phyloP scores from a whole-genome alignment of 2,329 filamentous ascomycete species.

The Pleomassaria siparia region DNA sequence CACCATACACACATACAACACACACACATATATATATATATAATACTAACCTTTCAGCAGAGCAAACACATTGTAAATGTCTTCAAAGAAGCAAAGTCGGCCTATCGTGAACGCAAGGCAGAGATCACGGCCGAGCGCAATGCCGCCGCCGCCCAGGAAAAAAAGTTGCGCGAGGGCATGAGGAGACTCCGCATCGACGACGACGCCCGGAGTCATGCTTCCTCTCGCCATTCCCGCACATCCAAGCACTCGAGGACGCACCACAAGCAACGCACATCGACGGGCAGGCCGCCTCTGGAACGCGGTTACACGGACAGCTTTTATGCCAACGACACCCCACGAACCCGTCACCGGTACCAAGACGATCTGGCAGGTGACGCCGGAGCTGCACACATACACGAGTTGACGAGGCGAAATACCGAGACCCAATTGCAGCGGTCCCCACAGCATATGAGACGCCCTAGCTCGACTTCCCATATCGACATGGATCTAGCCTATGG shows the following conservation, averaged over 20 bases:
- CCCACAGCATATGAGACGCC: conserved; percentile 26
- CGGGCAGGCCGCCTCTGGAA: conserved; percentile 40
- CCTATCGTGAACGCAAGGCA: conserved; percentile 85
- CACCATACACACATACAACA: no score
- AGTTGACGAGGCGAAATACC: conserved; percentile 48
- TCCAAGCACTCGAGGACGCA: conserved; percentile 27
- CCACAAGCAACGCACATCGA: conserved; percentile 5
- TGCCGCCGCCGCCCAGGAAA: conserved; percentile 58
- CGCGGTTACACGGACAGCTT: conserved; percentile 51
- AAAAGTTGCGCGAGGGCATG: conserved; percentile 60
- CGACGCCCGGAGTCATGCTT: conserved; percentile 34
- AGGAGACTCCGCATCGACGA: conserved; percentile 51
- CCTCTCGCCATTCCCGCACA: conserved; percentile 30
- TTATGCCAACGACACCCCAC: conserved; percentile 45
- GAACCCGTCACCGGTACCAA: conserved; percentile 26
- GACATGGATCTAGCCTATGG: conserved; percentile 95
- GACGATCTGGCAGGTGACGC: conserved; percentile 33
- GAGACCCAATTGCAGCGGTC: conserved; percentile 32
- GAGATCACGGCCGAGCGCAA: conserved; percentile 73
- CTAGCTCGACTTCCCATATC: conserved; percentile 56
- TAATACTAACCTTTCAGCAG: conserved; percentile 53
- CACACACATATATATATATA: no score
- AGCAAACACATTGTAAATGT: conserved; percentile 87
- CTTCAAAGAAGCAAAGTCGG: conserved; percentile 87
- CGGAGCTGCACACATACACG: conserved; percentile 36